Base-by-base conservation (phyloP, 1,284 basidiomycete genomes). In the Cronartium quercuum region DNA sequence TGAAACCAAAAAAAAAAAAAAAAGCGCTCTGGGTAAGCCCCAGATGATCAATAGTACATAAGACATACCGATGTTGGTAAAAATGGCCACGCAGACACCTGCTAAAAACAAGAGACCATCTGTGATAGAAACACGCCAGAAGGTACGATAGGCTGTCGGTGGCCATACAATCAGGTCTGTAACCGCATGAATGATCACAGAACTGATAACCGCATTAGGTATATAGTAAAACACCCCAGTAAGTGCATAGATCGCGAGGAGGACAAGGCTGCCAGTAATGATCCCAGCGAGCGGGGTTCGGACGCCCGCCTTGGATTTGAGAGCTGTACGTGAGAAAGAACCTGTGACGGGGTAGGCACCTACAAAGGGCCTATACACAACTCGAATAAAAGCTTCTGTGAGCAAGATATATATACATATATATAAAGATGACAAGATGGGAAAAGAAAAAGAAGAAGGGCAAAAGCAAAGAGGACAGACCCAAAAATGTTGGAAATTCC, bases 261-360 rank as follows among this genome's bases (percentile, higher is more conserved):
- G 67, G 12, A 41, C 18, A 51, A 38, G 13, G 35, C 15, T 3
- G 21, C 21, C 58, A 13, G 92, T 92, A 78, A 92, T 83, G 79
- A 95, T 87, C 79, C 96, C 95, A 7, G 91, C 94, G 15, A 90
- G 85, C 6, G 95, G 96, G 6, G 95, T 97, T 77, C 95, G 89
- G 24, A 98, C 95, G 76, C 95, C 95, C 0, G 92, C 94, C 84
- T 96, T 96, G 69, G 91, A 90, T 84, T 97, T 94, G 82, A 98
- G 86, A 0, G 95, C 95, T 2, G 94, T 92, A 44, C 95, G 92
- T 51, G 94, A 97, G 86, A 98, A 98, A 0, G 94, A 98, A 15
- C 95, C 96, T 7, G 96, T 98, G 0, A 94, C 92, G 7, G 95
- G 94, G 82, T 97, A 98, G 1, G 92, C 95, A 75, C 88, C 87